These are phyloP conservation scores for Stipa capillata DNA, from an alignment of 176 grass and related monocot species.

Conservation along the genomic window DNA sequence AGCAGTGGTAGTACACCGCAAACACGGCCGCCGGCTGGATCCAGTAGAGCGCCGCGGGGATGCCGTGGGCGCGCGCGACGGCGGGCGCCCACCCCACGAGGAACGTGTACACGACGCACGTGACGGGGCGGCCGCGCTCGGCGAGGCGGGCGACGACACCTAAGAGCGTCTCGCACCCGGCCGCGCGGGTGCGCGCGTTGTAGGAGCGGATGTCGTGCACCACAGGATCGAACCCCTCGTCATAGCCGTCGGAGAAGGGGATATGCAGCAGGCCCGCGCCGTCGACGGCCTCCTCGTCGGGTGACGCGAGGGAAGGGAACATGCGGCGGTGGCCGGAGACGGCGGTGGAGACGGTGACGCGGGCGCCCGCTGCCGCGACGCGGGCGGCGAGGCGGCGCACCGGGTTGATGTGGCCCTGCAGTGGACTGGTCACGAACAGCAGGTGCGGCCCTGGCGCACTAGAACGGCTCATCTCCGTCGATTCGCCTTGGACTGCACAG, in stretches of 20 bases:
- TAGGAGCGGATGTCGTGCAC: neutral
- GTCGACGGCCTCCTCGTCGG: neutral
- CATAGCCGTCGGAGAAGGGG: slow-evolving; percentile 6
- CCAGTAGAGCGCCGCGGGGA: neutral
- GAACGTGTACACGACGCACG: neutral
- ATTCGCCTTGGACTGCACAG: neutral
- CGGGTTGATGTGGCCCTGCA: slow-evolving; percentile 11
- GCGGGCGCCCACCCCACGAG: neutral
- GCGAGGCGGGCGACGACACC: neutral
- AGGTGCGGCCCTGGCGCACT: neutral
- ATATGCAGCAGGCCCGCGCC: neutral
- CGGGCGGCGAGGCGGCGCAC: neutral
- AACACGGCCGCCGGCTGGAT: slow-evolving; percentile 3
- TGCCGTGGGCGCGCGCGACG: neutral
- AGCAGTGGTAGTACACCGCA: neutral
- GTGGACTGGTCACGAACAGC: neutral
- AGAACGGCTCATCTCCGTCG: neutral
- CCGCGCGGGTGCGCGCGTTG: neutral
- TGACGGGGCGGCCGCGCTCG: neutral
- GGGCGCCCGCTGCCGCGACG: neutral
- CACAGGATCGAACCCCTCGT: neutral
- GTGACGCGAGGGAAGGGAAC: neutral
- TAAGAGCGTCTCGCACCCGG: neutral
- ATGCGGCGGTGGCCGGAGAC: neutral
- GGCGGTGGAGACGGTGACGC: neutral